phyloP scores from a whole-genome alignment of 1,139 yeast genomes.

The Candida sp. region DNA sequence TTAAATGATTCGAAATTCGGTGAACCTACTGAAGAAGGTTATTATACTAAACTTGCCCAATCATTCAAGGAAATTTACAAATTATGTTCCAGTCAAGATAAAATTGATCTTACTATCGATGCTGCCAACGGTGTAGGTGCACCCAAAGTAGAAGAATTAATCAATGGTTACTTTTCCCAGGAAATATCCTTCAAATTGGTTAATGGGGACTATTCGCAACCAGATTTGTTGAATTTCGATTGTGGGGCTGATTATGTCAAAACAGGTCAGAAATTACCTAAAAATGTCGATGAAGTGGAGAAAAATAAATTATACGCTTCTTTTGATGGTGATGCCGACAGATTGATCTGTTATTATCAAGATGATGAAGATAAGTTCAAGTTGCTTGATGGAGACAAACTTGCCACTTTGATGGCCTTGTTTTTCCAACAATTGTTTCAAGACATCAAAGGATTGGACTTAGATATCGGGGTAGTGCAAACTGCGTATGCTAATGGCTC shows the following conservation, averaged over 20 bases:
- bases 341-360: conserved; percentile 81
- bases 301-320: conserved; percentile 63
- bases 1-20: conserved; percentile 67
- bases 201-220: conserved; percentile 56
- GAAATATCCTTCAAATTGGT: conserved; percentile 47
- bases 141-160: conserved; percentile 57
- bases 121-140: conserved; percentile 98
- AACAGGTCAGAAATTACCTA: conserved; percentile 79
- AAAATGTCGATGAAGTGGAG: conserved; percentile 43
- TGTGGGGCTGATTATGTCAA: conserved; percentile 98
- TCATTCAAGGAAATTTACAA: conserved; percentile 32
- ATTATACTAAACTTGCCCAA: conserved; percentile 58
- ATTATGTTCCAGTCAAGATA: conserved; percentile 15
- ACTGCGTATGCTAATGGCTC: conserved; percentile 98
- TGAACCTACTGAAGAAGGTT: conserved; percentile 62
- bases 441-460: conserved; percentile 33
- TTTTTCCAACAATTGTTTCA: conserved; percentile 54
- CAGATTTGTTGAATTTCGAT: conserved; percentile 61
- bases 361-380: conserved; percentile 49
- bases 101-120: conserved; percentile 62
- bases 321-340: conserved; percentile 97
- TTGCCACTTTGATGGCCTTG: conserved; percentile 78
- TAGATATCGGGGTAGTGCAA: conserved; percentile 83
- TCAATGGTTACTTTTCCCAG: conserved; percentile 37
- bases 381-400: conserved; percentile 91